These are phyloP conservation scores for Ampelocalamus luodianensis DNA, from an alignment of 176 grass and related monocot genomes.

Conservation along the genomic window DNA sequence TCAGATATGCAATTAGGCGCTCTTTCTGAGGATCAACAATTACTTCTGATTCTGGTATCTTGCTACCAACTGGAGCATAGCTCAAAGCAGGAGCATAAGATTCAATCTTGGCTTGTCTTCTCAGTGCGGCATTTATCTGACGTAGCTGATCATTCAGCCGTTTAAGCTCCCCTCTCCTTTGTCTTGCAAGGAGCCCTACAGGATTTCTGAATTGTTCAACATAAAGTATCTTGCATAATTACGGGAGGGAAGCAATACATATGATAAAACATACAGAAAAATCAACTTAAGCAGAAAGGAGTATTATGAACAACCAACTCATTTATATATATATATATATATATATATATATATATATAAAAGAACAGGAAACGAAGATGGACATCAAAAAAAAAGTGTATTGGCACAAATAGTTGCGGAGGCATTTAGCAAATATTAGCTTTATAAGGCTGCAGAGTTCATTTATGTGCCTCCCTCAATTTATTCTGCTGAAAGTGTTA, in stretches of 20 bases:
- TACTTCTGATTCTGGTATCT: conserved; percentile 73
- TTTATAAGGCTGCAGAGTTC: not conserved
- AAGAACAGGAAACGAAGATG: not conserved
- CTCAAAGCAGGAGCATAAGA: conserved; percentile 92
- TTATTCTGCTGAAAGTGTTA: conserved; percentile 4
- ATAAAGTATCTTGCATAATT: not conserved
- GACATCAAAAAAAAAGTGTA: conserved; percentile 4
- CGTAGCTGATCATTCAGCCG: conserved; percentile 88
- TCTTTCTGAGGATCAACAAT: conserved; percentile 89
- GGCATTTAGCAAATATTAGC: not conserved
- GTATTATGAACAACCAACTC: not conserved
- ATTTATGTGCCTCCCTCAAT: not conserved
- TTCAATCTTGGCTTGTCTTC: conserved; percentile 97
- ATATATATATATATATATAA: not conserved
- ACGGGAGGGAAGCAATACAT: not conserved
- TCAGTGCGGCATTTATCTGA: conserved; percentile 93
- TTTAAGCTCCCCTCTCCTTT: conserved; percentile 85
- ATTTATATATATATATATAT: not conserved
- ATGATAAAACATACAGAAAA: not conserved
- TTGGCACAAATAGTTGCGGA: conserved; percentile 1
- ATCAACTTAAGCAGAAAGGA: not conserved
- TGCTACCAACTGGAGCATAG: conserved; percentile 89
- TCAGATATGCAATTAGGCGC: conserved; percentile 69
- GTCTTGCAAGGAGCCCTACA: conserved; percentile 87
- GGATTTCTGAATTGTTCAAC: conserved; percentile 35